These are phyloP conservation scores for Boletus huronensis DNA, from an alignment of 768 basidiomycete genomes.

Conservation along the genomic window DNA sequence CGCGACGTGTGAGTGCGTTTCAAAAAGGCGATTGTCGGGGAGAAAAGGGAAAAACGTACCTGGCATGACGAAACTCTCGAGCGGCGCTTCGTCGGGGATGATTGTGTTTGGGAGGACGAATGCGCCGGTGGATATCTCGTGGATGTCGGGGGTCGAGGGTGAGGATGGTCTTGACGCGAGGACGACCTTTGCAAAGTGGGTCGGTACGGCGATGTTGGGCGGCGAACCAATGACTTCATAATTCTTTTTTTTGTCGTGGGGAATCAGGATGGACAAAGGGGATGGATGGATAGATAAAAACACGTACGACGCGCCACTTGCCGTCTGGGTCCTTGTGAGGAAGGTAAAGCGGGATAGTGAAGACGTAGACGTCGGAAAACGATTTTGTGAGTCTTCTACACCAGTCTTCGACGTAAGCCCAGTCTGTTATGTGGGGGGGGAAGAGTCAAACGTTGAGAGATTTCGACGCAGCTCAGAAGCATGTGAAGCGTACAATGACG, in stretches of 20 bases:
- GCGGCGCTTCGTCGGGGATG: conserved; percentile 79
- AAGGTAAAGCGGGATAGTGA: conserved; percentile 96
- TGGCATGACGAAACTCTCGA: conserved; percentile 80
- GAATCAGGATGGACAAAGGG: background rate
- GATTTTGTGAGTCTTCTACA: conserved; percentile 83
- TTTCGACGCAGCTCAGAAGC: background rate
- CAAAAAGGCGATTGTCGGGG: background rate
- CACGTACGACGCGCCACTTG: conserved; percentile 90
- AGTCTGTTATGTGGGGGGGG: conserved; percentile 49
- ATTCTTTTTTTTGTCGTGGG: conserved; percentile 43
- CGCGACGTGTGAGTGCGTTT: background rate
- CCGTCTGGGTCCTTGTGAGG: conserved; percentile 83
- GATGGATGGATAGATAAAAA: background rate
- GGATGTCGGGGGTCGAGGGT: conserved; percentile 62
- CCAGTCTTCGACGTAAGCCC: conserved; percentile 97
- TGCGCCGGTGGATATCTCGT: conserved; percentile 84
- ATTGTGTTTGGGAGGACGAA: conserved; percentile 95
- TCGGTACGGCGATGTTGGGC: conserved; percentile 89
- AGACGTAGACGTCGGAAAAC: conserved; percentile 95
- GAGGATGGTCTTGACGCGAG: conserved; percentile 73
- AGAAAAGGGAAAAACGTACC: conserved; percentile 38
- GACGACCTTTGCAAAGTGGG: conserved; percentile 97
- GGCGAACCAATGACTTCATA: conserved; percentile 95
- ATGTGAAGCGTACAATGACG: conserved; percentile 66
- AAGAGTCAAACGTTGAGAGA: background rate